A percentile compares a stretch with the other conserved stretches of the same genome.
These are phyloP conservation scores for Naumovozyma baii DNA, from an alignment of 805 yeast genomes.

Conservation along the genomic window DNA sequence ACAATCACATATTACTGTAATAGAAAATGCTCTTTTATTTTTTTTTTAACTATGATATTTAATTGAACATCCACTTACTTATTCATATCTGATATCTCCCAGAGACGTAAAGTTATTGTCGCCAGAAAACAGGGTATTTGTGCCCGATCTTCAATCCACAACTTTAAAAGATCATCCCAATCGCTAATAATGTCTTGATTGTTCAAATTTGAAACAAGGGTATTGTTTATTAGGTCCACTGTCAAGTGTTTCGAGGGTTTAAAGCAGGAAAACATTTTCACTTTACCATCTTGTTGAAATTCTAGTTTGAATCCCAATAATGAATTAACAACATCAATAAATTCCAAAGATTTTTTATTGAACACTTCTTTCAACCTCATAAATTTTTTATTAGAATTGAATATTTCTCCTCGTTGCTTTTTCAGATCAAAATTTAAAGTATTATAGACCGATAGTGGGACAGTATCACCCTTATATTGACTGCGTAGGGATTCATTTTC, in stretches of 20 bases:
- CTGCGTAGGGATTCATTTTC: slow-evolving; percentile 52
- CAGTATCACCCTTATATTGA: slow-evolving; percentile 10
- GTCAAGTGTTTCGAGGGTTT: slow-evolving; percentile 37
- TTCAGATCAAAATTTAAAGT: slow-evolving; percentile 47
- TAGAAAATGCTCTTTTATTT: no score
- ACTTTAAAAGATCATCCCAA: slow-evolving; percentile 44
- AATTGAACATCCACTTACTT: no score
- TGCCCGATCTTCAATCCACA: slow-evolving; percentile 59
- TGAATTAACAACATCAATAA: slow-evolving; percentile 54
- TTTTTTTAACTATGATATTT: no score
- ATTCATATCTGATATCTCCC: slow-evolving; percentile 30
- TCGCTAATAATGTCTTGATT: slow-evolving; percentile 20
- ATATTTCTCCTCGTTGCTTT: slow-evolving; percentile 38
- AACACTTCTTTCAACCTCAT: slow-evolving; percentile 47
- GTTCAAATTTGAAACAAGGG: slow-evolving; percentile 40
- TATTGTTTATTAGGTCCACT: slow-evolving; percentile 46
- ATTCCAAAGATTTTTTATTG: slow-evolving; percentile 58
- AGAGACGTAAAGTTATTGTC: slow-evolving; percentile 59
- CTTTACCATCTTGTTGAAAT: slow-evolving; percentile 46
- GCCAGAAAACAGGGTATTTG: slow-evolving; percentile 74
- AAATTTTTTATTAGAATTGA: slow-evolving; percentile 42
- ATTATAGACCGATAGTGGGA: slow-evolving; percentile 59
- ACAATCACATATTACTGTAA: no score
- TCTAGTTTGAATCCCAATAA: slow-evolving; percentile 68
- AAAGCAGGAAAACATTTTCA: slow-evolving; percentile 45